These are phyloP conservation scores for Elsinoe arachidis DNA, from an alignment of 2,329 filamentous ascomycete species.

Conservation along the genomic window DNA sequence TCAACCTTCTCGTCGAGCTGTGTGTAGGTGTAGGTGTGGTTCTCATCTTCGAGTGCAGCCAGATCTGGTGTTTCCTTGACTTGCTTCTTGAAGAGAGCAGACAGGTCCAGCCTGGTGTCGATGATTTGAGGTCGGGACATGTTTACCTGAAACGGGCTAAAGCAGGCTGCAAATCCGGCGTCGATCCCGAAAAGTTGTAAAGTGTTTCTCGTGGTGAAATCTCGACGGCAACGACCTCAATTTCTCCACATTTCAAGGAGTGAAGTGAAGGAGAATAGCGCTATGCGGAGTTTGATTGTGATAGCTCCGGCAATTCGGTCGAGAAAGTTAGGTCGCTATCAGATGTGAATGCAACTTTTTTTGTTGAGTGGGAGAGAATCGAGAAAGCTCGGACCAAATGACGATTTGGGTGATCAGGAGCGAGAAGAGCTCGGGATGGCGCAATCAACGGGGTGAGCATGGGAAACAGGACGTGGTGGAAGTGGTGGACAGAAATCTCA, in stretches of 20 bases:
- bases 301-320: neutral
- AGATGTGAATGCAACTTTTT: neutral
- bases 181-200: neutral
- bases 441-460: neutral
- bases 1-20: conserved; percentile 62
- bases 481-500: neutral
- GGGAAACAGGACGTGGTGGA: neutral
- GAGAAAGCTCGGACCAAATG: conserved; percentile 5
- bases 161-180: conserved; percentile 1
- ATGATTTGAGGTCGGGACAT: conserved; percentile 38
- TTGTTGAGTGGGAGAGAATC: conserved; percentile 2
- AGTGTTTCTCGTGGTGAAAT: neutral
- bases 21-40: conserved; percentile 58
- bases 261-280: neutral
- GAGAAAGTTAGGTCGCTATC: neutral
- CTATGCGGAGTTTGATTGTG: neutral
- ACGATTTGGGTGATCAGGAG: conserved; percentile 2
- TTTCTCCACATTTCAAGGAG: neutral
- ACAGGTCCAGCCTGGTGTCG: conserved; percentile 63
- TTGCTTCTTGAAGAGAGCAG: conserved; percentile 62
- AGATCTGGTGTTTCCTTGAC: conserved; percentile 59
- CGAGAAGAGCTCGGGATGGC: neutral
- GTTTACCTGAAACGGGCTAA: conserved; percentile 5
- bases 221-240: neutral
- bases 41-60: conserved; percentile 64